Conservation (phyloP, 208 protist species). For the Crithidia expoeki region DNA sequence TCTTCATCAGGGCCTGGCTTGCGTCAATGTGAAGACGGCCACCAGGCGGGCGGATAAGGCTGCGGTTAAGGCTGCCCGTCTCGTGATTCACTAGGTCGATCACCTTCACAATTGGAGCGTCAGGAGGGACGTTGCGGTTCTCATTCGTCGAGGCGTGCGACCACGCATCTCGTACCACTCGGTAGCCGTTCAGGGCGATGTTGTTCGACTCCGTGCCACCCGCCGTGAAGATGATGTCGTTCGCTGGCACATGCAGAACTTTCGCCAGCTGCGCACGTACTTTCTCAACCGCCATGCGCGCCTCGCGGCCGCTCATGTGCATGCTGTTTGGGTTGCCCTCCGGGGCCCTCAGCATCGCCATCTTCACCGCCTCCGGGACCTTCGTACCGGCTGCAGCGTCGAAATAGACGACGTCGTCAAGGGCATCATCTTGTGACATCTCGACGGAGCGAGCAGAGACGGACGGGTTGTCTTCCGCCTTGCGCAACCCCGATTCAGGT, state of each 20-base stretch:
- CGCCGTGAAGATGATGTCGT: conserved; percentile 81
- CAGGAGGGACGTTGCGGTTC: conserved; percentile 23
- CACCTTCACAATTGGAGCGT: conserved; percentile 43
- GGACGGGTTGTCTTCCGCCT: conserved; percentile 14
- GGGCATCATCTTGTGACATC: conserved; percentile 11
- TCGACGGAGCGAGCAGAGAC: not conserved
- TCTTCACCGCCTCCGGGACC: conserved; percentile 47
- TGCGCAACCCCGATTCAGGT: conserved; percentile 45
- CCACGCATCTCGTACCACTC: conserved; percentile 67
- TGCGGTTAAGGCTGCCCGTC: conserved; percentile 60
- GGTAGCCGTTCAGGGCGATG: conserved; percentile 82
- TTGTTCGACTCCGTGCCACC: conserved; percentile 86
- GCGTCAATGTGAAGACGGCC: conserved; percentile 79
- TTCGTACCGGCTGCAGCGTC: conserved; percentile 77
- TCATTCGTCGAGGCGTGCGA: conserved; percentile 67
- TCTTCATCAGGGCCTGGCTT: conserved; percentile 66
- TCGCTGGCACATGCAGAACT: conserved; percentile 59
- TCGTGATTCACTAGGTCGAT: conserved; percentile 85
- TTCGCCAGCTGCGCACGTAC: conserved; percentile 59
- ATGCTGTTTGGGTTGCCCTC: conserved; percentile 82
- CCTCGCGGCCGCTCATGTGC: conserved; percentile 71
- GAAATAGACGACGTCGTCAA: conserved; percentile 61
- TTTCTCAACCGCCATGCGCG: conserved; percentile 77
- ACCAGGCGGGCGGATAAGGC: conserved; percentile 48
- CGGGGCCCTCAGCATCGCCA: conserved; percentile 62